A percentile compares a stretch with the other conserved stretches of the same genome.
Evolutionary conservation across 73 alveolate genomes (phyloP).

Genomic region (Effrenium voratum): DNA sequence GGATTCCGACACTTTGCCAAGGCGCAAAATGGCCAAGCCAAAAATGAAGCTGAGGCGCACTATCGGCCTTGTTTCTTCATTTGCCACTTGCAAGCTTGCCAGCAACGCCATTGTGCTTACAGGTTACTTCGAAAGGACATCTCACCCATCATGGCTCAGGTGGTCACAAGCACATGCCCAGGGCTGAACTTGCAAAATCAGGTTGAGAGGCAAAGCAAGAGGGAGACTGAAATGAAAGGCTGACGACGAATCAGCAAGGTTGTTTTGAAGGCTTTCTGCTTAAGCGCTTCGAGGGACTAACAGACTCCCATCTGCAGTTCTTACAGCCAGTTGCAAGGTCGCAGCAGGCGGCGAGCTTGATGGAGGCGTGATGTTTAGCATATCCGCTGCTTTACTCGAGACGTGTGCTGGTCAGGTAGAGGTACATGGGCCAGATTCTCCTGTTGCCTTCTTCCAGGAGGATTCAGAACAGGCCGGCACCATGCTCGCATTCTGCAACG

Average conservation of each 20-base stretch:
- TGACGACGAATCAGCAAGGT: conserved; percentile 1
- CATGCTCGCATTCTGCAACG: not conserved
- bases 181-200: not conserved
- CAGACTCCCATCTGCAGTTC: not conserved
- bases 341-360: not conserved
- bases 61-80: not conserved
- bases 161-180: not conserved
- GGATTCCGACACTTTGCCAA: no score
- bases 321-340: not conserved
- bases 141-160: conserved; percentile 10
- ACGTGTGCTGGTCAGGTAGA: not conserved
- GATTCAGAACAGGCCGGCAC: conserved; percentile 66
- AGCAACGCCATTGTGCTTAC: not conserved
- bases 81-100: not conserved
- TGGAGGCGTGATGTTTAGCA: not conserved
- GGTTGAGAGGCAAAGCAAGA: not conserved
- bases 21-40: no score
- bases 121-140: conserved; percentile 69
- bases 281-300: not conserved
- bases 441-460: conserved; percentile 82
- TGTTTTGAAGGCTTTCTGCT: not conserved
- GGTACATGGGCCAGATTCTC: not conserved
- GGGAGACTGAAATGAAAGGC: not conserved
- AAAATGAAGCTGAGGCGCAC: not conserved
- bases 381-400: no score